phyloP scores from a whole-genome alignment of 192 early-diverging fungal genomes.

The Coemansia sp. region DNA sequence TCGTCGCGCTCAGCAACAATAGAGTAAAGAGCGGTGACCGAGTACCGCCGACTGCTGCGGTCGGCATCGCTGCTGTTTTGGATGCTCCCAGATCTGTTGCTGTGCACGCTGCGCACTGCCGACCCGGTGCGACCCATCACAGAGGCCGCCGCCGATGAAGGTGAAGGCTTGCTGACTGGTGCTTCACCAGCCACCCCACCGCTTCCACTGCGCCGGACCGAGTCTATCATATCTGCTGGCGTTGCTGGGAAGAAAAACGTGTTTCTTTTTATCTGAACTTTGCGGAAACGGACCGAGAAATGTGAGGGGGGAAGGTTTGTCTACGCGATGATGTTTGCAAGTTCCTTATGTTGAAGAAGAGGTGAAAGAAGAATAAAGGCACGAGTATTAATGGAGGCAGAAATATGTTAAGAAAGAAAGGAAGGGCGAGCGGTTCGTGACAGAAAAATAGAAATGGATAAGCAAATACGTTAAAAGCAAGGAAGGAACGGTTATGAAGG shows the following conservation, averaged over 20 bases:
- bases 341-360: background rate
- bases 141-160: conserved; percentile 7
- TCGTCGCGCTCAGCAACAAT: conserved; percentile 90
- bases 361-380: background rate
- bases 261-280: background rate
- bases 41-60: conserved; percentile 68
- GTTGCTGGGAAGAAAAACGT: no score
- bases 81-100: conserved; percentile 22
- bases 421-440: background rate
- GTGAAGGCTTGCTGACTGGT: conserved; percentile 14
- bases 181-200: conserved; percentile 25
- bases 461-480: background rate
- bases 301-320: background rate
- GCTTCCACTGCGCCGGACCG: conserved; percentile 31
- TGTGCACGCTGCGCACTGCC: conserved; percentile 28
- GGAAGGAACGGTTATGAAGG: background rate
- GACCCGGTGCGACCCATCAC: conserved; percentile 21
- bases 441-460: conserved; percentile 8
- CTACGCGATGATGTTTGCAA: background rate
- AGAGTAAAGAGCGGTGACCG: conserved; percentile 70
- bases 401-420: conserved; percentile 7
- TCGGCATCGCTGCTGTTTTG: conserved; percentile 47
- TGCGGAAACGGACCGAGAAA: background rate
- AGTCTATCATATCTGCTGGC: conserved; percentile 37
- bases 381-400: background rate